Conservation (phyloP, 2,329 filamentous ascomycete genomes). For the Arthroderma sp. region DNA sequence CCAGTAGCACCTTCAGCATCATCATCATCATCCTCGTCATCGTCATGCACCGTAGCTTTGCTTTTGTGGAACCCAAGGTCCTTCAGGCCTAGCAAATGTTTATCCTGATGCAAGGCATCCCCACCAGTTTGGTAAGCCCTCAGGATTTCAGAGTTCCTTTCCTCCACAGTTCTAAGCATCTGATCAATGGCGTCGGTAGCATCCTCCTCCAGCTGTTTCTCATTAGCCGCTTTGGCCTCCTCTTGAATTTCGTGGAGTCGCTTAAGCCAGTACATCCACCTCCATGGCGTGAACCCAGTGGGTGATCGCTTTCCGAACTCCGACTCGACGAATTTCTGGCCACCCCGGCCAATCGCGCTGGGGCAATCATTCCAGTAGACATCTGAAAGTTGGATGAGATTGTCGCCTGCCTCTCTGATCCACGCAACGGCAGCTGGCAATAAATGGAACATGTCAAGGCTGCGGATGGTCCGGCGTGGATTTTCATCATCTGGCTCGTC, state of each 20-base stretch:
- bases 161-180: conserved; percentile 10
- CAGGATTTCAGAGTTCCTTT: conserved; percentile 12
- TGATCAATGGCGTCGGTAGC: conserved; percentile 12
- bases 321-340: conserved; percentile 8
- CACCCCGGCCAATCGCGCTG: not conserved
- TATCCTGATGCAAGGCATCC: not conserved
- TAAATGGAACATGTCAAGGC: too few species aligned
- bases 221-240: conserved; percentile 10
- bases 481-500: too few species aligned
- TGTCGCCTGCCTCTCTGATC: too few species aligned
- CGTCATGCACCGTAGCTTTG: too few species aligned
- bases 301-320: conserved; percentile 15
- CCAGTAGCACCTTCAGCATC: too few species aligned
- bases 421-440: too few species aligned
- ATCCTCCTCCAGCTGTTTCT: conserved; percentile 12
- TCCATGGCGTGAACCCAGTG: conserved; percentile 15
- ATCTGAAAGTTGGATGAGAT: too few species aligned
- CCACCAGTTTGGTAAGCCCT: conserved; percentile 1
- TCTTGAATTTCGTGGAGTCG: conserved; percentile 15
- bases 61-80: not conserved
- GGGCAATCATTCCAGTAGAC: not conserved
- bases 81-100: not conserved
- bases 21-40: too few species aligned
- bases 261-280: conserved; percentile 18
- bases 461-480: too few species aligned